phyloP scores from a whole-genome alignment of 148 eudicot species.

The Cornus suecica region DNA sequence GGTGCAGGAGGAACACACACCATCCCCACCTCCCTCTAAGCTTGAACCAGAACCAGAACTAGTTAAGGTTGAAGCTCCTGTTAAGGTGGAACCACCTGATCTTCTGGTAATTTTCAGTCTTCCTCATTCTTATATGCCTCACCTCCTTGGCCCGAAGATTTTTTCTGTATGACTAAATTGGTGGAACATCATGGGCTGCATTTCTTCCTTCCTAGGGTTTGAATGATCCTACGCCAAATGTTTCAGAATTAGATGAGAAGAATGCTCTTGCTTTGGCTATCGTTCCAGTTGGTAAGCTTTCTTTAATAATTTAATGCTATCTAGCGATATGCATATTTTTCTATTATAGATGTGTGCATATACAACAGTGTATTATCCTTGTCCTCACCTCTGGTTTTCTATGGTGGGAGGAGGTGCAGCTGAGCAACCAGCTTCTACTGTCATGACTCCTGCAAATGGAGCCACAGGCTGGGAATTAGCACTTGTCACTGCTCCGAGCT shows the following conservation, averaged over 20 bases:
- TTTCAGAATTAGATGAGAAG: constrained; percentile 73
- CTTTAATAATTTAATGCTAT: neutral
- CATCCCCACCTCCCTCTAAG: constrained; percentile 51
- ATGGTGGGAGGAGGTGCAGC: constrained; percentile 28
- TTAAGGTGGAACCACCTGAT: constrained; percentile 66
- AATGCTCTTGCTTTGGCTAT: constrained; percentile 85
- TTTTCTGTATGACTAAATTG: constrained; percentile 1
- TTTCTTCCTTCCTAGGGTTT: constrained; percentile 42
- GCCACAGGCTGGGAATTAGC: constrained; percentile 95
- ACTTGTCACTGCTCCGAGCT: constrained; percentile 91
- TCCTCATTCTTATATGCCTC: neutral
- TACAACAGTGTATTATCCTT: too few species aligned
- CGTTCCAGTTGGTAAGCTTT: constrained; percentile 74
- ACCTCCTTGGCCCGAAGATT: neutral
- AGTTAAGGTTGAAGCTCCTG: constrained; percentile 63
- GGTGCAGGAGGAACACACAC: constrained; percentile 44
- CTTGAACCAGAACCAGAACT: constrained; percentile 52
- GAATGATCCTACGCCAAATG: constrained; percentile 67
- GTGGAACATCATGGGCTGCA: neutral
- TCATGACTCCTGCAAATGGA: constrained; percentile 53
- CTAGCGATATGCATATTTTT: neutral
- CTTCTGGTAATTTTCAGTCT: constrained; percentile 51
- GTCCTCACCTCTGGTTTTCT: constrained; percentile 1
- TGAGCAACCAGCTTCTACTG: constrained; percentile 46
- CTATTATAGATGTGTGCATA: too few species aligned